phyloP scores from a whole-genome alignment of 2,329 filamentous ascomycete genomes.

The Dactylellina cionopaga region DNA sequence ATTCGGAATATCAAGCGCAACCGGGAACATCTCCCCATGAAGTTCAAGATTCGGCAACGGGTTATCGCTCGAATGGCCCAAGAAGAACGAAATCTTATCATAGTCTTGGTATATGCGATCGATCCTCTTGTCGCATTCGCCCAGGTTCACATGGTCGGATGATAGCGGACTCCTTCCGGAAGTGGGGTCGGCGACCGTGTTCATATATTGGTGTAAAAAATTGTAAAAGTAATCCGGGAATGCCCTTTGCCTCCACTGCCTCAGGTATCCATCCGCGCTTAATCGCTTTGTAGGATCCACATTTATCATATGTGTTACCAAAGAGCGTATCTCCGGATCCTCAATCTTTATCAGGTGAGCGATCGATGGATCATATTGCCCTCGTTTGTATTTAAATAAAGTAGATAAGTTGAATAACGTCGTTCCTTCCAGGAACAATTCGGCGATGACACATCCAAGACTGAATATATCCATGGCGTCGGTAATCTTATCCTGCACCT shows the following conservation, averaged over 20 bases:
- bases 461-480: constrained; percentile 99
- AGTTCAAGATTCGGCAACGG: constrained; percentile 59
- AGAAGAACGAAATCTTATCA: constrained; percentile 95
- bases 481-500: constrained; percentile 72
- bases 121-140: constrained; percentile 91
- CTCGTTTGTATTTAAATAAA: constrained; percentile 90
- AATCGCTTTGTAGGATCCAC: constrained; percentile 90
- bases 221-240: constrained; percentile 98
- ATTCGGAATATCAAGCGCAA: constrained; percentile 86
- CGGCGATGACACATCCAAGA: constrained; percentile 93
- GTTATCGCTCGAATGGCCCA: constrained; percentile 74
- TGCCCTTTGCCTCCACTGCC: constrained; percentile 89
- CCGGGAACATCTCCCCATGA: constrained; percentile 69
- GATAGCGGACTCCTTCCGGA: constrained; percentile 79
- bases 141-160: constrained; percentile 58
- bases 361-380: constrained; percentile 88
- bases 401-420: constrained; percentile 98
- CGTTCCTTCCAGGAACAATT: constrained; percentile 85
- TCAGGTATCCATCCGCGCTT: constrained; percentile 90
- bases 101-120: constrained; percentile 93
- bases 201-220: constrained; percentile 98
- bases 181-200: constrained; percentile 88
- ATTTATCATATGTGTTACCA: constrained; percentile 96
- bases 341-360: constrained; percentile 85
- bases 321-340: constrained; percentile 77